Evolutionary conservation across 192 early-diverging fungal species (phyloP).

Genomic region (Coemansia sp.): DNA sequence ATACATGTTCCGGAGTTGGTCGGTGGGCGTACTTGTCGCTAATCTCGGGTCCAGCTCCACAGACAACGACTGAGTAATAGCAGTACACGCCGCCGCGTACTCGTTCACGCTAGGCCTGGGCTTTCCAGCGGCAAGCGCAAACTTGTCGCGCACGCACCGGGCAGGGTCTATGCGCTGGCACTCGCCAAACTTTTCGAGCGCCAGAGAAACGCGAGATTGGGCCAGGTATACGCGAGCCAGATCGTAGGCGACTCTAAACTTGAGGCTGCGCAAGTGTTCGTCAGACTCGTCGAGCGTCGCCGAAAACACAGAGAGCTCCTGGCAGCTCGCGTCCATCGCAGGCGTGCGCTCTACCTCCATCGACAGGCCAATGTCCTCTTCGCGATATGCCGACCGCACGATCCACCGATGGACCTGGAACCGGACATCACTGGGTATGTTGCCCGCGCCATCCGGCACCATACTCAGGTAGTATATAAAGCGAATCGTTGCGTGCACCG

Average conservation of each 20-base stretch:
- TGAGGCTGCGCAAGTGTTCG: not conserved
- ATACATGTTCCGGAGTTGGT: conserved; percentile 10
- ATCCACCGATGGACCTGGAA: conserved; percentile 27
- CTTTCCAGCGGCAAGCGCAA: conserved; percentile 6
- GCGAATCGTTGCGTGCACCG: conserved; percentile 31
- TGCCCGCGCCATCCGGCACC: not conserved
- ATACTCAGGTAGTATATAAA: conserved; percentile 34
- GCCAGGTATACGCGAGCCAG: conserved; percentile 28
- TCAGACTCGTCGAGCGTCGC: not conserved
- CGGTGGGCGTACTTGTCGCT: conserved; percentile 9
- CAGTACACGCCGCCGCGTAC: conserved; percentile 22
- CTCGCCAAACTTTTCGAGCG: conserved; percentile 15
- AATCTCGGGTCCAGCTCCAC: not conserved
- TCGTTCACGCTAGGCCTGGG: conserved; percentile 29
- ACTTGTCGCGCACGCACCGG: conserved; percentile 7
- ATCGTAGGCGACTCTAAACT: conserved; percentile 25
- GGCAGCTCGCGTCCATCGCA: conserved; percentile 15
- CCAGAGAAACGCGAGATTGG: conserved; percentile 7
- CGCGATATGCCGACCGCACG: conserved; percentile 39
- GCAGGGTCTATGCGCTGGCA: conserved; percentile 22
- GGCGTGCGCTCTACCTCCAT: conserved; percentile 8
- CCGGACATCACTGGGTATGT: not conserved
- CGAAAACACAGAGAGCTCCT: not conserved
- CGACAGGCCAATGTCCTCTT: conserved; percentile 24
- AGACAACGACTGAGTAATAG: not conserved